A percentile compares a stretch with the other conserved stretches of the same genome.
These are phyloP conservation scores for Verticillium zaregamsianum DNA, from an alignment of 2,329 filamentous ascomycete genomes.

Conservation along the genomic window DNA sequence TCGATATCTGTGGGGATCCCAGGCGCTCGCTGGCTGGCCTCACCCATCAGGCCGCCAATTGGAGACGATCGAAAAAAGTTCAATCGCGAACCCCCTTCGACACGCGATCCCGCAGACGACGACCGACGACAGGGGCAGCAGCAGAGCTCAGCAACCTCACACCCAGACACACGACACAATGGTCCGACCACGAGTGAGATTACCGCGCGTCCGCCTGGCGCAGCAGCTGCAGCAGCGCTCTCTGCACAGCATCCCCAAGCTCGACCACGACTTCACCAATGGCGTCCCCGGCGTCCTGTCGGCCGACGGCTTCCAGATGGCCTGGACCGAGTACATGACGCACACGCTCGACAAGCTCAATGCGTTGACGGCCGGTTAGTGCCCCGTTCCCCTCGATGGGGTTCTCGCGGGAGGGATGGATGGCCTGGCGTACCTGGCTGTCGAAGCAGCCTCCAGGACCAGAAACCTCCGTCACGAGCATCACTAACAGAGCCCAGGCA, in stretches of 20 bases:
- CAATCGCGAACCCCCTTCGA: neutral
- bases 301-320: conserved; percentile 63
- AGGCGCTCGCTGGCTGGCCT: neutral
- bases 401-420: neutral
- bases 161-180: conserved; percentile 34
- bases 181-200: conserved; percentile 51
- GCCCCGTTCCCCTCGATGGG: neutral
- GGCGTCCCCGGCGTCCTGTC: conserved; percentile 70
- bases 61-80: neutral
- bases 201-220: conserved; percentile 38
- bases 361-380: conserved; percentile 64
- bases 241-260: conserved; percentile 42
- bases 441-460: neutral
- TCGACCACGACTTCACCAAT: conserved; percentile 41
- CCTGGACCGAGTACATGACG: conserved; percentile 80
- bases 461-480: neutral
- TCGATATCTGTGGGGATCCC: neutral
- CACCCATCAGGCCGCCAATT: neutral
- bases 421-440: neutral
- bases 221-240: conserved; percentile 30
- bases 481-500: conserved; percentile 42
- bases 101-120: neutral
- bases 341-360: conserved; percentile 75
- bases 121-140: neutral
- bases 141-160: conserved; percentile 1